Percentiles rank a stretch among this genome's conserved stretches.
Evolutionary conservation across 2,329 filamentous ascomycete species (phyloP).

Genomic region (Tetracladium maxilliforme): DNA sequence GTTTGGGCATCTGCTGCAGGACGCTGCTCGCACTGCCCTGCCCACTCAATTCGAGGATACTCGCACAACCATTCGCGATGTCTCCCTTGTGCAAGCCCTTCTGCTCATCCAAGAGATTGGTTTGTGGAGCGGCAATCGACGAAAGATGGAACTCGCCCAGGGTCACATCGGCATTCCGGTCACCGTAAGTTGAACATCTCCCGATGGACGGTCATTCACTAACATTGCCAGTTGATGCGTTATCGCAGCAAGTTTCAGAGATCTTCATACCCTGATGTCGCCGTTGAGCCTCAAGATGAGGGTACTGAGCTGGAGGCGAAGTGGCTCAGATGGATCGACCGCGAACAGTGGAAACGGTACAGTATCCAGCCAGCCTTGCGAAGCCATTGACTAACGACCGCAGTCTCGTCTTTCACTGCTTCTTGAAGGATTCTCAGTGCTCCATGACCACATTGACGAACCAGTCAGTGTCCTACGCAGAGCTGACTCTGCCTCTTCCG

Average conservation of each 20-base stretch:
- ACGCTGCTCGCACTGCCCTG: slow-evolving; percentile 17
- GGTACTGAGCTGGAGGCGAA: slow-evolving; percentile 43
- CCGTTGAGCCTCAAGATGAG: slow-evolving; percentile 35
- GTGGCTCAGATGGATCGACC: slow-evolving; percentile 48
- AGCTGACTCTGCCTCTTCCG: slow-evolving; percentile 51
- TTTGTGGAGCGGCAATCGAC: slow-evolving; percentile 41
- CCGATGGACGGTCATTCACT: neutral
- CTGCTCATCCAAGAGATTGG: slow-evolving; percentile 34
- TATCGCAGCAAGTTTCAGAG: slow-evolving; percentile 39
- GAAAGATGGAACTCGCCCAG: slow-evolving; percentile 43
- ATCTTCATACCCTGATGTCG: slow-evolving; percentile 34
- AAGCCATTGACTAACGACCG: slow-evolving; percentile 4
- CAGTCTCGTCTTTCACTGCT: slow-evolving; percentile 48
- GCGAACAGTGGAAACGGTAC: slow-evolving; percentile 51
- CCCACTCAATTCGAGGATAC: slow-evolving; percentile 26
- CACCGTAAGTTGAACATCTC: slow-evolving; percentile 16
- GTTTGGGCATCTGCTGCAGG: slow-evolving; percentile 38
- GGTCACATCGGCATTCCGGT: slow-evolving; percentile 37
- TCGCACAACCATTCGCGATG: slow-evolving; percentile 31
- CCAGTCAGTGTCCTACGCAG: slow-evolving; percentile 53
- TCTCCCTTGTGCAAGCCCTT: slow-evolving; percentile 34
- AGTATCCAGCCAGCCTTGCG: slow-evolving; percentile 1
- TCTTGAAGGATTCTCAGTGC: slow-evolving; percentile 49
- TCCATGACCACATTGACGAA: slow-evolving; percentile 53
- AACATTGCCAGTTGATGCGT: slow-evolving; percentile 21